phyloP scores from a whole-genome alignment of 371 early-diverging fungal genomes.

The Mucor racemosus region DNA sequence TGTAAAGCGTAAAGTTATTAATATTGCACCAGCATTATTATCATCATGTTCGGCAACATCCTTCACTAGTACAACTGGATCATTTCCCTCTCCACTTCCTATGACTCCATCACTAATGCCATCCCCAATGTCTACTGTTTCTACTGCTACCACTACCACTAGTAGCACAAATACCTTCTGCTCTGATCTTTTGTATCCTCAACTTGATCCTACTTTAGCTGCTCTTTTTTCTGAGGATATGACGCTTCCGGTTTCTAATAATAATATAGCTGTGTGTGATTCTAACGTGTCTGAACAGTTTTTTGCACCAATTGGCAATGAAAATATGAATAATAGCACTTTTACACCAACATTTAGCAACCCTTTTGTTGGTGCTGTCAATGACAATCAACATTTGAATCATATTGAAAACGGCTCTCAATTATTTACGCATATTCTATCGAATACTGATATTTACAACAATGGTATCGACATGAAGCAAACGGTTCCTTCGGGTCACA shows the following conservation, averaged over 20 bases:
- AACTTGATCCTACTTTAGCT: neutral
- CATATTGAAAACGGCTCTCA: neutral
- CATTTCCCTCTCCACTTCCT: neutral
- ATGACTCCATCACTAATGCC: neutral
- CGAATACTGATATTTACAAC: neutral
- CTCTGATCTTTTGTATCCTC: neutral
- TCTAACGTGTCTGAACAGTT: neutral
- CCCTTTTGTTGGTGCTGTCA: neutral
- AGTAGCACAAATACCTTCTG: neutral
- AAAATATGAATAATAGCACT: neutral
- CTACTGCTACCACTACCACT: neutral
- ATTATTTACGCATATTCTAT: neutral
- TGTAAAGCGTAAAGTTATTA: constrained; percentile 31
- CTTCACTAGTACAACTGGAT: neutral
- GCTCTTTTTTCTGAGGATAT: neutral
- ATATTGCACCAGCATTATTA: neutral
- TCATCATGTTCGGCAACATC: neutral
- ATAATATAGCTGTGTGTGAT: neutral
- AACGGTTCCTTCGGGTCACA: neutral
- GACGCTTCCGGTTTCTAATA: neutral
- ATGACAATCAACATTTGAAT: neutral
- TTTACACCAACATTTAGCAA: neutral
- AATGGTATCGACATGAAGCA: neutral
- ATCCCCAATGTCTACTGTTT: neutral
- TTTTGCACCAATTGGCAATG: neutral